Conservation (phyloP, 1,139 yeast species). For the Insectozyma bohioensis region DNA sequence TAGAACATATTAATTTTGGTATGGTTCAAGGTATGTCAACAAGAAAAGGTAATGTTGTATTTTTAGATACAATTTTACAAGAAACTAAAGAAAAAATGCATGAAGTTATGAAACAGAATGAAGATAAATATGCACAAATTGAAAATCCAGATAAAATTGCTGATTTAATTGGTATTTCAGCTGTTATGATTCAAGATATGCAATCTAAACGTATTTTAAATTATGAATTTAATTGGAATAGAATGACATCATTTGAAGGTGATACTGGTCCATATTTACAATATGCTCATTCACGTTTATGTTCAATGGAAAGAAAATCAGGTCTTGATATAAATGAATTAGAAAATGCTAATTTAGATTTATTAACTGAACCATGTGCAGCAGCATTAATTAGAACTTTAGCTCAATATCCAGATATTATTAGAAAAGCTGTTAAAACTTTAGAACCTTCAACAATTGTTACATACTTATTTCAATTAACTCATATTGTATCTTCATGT, state of each 20-base stretch:
- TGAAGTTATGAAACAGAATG: conserved; percentile 94
- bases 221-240: conserved; percentile 96
- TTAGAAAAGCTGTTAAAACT: conserved; percentile 80
- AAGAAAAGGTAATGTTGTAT: conserved; percentile 97
- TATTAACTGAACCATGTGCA: conserved; percentile 78
- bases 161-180: conserved; percentile 93
- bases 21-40: conserved; percentile 99
- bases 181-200: conserved; percentile 99
- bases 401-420: conserved; percentile 89
- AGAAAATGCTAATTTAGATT: conserved; percentile 61
- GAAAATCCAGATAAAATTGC: conserved; percentile 95
- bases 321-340: conserved; percentile 47
- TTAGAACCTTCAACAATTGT: conserved; percentile 94
- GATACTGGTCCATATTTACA: conserved; percentile 99
- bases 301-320: conserved; percentile 92
- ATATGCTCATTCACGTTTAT: conserved; percentile 96
- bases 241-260: conserved; percentile 98
- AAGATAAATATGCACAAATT: conserved; percentile 87
- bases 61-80: conserved; percentile 89
- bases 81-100: conserved; percentile 96
- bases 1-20: conserved; percentile 90
- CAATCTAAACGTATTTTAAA: conserved; percentile 96
- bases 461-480: conserved; percentile 86
- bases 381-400: conserved; percentile 70
- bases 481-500: conserved; percentile 93